Evolutionary conservation across 331 rosid genomes (phyloP), one percentile per base, ranked within the genome.

Genomic region (Ulmus americana): DNA sequence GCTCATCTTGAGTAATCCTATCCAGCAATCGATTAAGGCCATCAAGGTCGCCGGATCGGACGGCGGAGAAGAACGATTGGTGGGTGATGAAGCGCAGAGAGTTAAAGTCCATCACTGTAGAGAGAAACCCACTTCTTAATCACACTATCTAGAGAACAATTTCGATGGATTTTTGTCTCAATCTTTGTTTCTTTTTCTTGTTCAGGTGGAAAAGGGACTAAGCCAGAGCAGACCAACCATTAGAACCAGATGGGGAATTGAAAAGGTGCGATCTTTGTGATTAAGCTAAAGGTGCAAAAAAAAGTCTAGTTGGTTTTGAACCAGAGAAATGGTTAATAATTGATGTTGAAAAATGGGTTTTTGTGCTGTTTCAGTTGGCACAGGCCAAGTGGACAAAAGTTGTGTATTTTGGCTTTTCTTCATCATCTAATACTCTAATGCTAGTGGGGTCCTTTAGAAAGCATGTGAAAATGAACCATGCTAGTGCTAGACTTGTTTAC

Each of bases 21-120:
- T 85, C 86, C 58, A 87, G 54, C 57, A 82, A 52, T 53, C 57
- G 65, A 48, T 72, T 80, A 46, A 89, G 58, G 20, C 70, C 75
- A 46, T 71, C 84, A 62, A 86, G 84, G 81, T 92, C 89, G 16
- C 95, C 95, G 50, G 90, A 92, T 82, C 84, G 82, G 40, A 92
- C 97, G 62, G 80, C 77, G 3, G 90, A 68, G 82, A 89, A 92
- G 75, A 92, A 74, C 10, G 81, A 71, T 70, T 89, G 98, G 65
- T 79, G 82, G 66, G 88, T 77, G 41, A 89, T 61, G 80, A 92
- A 85, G 11, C 95, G 79, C 66, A 85, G 59, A 64, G 82, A 75
- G 72, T 75, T 85, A 5, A 86, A 82, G 73, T 86, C 97, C 98
- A 92, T 83, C 5, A 1, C 14, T 11, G 28, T 10, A 54, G 39